phyloP scores from a whole-genome alignment of 306 rosid genomes.

The Astragalus glycyphyllos region DNA sequence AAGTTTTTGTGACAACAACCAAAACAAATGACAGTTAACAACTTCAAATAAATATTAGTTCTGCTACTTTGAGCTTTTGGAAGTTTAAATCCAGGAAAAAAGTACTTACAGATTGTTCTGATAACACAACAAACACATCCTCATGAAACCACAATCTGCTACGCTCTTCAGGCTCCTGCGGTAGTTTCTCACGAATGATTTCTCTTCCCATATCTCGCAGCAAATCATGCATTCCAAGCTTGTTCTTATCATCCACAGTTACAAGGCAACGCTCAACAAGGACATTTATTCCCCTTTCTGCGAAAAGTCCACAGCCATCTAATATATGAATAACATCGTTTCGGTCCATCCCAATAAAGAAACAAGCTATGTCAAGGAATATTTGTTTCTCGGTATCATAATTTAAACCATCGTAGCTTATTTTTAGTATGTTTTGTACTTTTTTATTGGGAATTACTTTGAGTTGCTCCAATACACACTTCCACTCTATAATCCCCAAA shows the following conservation, averaged over 20 bases:
- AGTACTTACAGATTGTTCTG: too few species aligned
- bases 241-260: slow-evolving; percentile 1
- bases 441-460: slow-evolving; percentile 17
- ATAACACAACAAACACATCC: background rate
- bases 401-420: slow-evolving; percentile 13
- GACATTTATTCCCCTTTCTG: slow-evolving; percentile 6
- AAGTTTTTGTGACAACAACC: background rate
- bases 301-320: slow-evolving; percentile 6
- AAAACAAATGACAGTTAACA: background rate
- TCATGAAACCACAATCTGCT: background rate
- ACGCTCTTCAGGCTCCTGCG: background rate
- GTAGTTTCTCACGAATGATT: slow-evolving; percentile 11
- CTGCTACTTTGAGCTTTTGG: background rate
- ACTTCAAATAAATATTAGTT: background rate
- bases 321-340: slow-evolving; percentile 2
- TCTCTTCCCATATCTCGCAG: too few species aligned
- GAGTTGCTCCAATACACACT: slow-evolving; percentile 12
- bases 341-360: slow-evolving; percentile 20
- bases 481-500: background rate
- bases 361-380: slow-evolving; percentile 12
- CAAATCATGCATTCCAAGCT: slow-evolving; percentile 21
- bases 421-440: background rate
- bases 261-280: slow-evolving; percentile 12
- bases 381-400: slow-evolving; percentile 4
- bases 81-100: background rate